A percentile compares a stretch with the other conserved stretches of the same genome.
Conservation (phyloP, 2,329 filamentous ascomycete genomes). For the Nigrospora oryzae region DNA sequence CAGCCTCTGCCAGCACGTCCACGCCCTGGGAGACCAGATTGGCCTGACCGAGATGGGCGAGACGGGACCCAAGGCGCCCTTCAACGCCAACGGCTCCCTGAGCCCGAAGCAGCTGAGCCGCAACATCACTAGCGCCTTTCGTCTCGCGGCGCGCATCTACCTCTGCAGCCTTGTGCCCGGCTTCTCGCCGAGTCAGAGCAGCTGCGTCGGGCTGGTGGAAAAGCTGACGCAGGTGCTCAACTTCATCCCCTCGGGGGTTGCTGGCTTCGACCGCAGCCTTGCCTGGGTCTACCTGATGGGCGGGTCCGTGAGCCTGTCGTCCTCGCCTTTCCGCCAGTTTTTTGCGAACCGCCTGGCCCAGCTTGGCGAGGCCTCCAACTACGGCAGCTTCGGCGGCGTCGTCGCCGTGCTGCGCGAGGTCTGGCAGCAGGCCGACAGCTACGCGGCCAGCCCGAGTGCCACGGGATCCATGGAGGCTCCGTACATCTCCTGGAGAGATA, state of each 20-base stretch:
- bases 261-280: slow-evolving; percentile 82
- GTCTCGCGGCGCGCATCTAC: slow-evolving; percentile 87
- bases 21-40: slow-evolving; percentile 79
- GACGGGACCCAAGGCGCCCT: slow-evolving; percentile 49
- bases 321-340: slow-evolving; percentile 67
- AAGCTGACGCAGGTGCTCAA: slow-evolving; percentile 70
- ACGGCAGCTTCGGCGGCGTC: slow-evolving; percentile 82
- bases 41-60: slow-evolving; percentile 66
- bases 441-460: slow-evolving; percentile 26
- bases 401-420: slow-evolving; percentile 71
- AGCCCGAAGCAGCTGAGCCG: slow-evolving; percentile 74
- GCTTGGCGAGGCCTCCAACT: slow-evolving; percentile 68
- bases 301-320: slow-evolving; percentile 66
- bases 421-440: slow-evolving; percentile 68
- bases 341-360: slow-evolving; percentile 67
- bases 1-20: slow-evolving; percentile 80
- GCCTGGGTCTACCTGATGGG: slow-evolving; percentile 90
- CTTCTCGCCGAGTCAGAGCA: slow-evolving; percentile 66
- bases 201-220: slow-evolving; percentile 68
- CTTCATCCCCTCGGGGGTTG: slow-evolving; percentile 71
- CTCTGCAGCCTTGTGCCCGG: slow-evolving; percentile 92
- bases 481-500: slow-evolving; percentile 87
- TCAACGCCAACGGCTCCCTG: slow-evolving; percentile 63
- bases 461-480: slow-evolving; percentile 35
- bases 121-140: slow-evolving; percentile 88